Evolutionary conservation across 1,284 basidiomycete species (phyloP), one percentile per base, ranked within the genome.

Genomic region (Ganoderma sinense): DNA sequence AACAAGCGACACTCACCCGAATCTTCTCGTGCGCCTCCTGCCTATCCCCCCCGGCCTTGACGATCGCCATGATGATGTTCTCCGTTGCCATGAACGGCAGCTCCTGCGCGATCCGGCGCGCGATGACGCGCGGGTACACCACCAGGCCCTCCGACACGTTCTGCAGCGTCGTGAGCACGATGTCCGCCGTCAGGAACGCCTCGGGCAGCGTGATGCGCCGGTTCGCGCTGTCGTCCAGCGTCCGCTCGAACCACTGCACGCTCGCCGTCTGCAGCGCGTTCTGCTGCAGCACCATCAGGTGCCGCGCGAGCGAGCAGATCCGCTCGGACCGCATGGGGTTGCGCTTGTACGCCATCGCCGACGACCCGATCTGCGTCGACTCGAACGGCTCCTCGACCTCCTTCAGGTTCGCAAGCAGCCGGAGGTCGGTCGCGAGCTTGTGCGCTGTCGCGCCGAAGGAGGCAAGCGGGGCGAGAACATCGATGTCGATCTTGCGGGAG

Each of bases 321-420:
- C 98, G 94, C 83, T 99, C 98, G 71, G 91, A 97, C 67, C 98
- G 95, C 98, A 99, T 99, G 1, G 98, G 98, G 83, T 99, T 99
- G 71, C 98, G 90, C 86, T 99, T 99, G 90, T 99, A 99, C 2
- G 98, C 97, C 97, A 99, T 99, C 20, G 97, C 97, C 2, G 94
- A 96, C 11, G 93, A 95, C n/a, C 98, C 98, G 75, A 99, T 99
- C 85, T 99, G 98, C 65, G 97, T 97, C 74, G 96, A 95, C 82
- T 99, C 98, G 81, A 99, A 99, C 0, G 98, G 98, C 80, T 99
- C 98, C 83, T 99, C 98, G 61, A 99, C 87, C 89, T 99, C 98
- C 91, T 99, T 99, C 71, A 99, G 84, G 82, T 96, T 97, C 14
- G 97, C 97, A 62, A 98, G 85, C 45, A 98, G 84, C 43, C 97